Percentiles rank a stretch among this genome's conserved stretches.
Conservation (phyloP, 345 rosid species). For the Microcos paniculata region DNA sequence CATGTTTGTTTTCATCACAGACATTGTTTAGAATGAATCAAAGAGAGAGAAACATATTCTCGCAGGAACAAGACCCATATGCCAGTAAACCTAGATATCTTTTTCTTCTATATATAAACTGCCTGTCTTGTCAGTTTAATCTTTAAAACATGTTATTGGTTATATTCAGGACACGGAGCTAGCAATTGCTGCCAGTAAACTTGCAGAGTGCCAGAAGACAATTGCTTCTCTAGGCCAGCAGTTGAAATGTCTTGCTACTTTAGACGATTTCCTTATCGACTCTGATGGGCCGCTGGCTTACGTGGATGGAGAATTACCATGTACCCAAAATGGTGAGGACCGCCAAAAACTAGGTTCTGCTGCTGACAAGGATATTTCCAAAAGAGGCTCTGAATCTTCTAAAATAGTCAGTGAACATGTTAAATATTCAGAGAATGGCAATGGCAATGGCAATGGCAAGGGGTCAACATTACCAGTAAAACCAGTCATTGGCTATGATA, state of each 20-base stretch:
- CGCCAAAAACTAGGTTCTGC: conserved; percentile 12
- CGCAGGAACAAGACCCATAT: neutral
- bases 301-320: conserved; percentile 16
- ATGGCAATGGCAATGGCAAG: too few species aligned
- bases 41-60: neutral
- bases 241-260: conserved; percentile 58
- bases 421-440: conserved; percentile 7
- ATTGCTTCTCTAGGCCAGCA: conserved; percentile 66
- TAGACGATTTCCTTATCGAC: conserved; percentile 57
- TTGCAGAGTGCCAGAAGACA: conserved; percentile 88
- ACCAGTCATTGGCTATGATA: conserved; percentile 18
- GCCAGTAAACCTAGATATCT: neutral
- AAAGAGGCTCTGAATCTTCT: conserved; percentile 2
- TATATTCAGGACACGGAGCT: conserved; percentile 66
- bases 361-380: conserved; percentile 14
- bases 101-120: neutral
- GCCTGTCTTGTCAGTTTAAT: neutral
- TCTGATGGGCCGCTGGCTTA: conserved; percentile 27
- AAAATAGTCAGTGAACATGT: conserved; percentile 13
- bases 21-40: neutral
- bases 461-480: conserved; percentile 4
- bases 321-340: conserved; percentile 15
- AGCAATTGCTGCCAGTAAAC: conserved; percentile 59
- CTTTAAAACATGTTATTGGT: neutral
- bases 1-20: neutral